phyloP scores from a whole-genome alignment of 352 stramenopile genomes.

The Phytophthora pini region DNA sequence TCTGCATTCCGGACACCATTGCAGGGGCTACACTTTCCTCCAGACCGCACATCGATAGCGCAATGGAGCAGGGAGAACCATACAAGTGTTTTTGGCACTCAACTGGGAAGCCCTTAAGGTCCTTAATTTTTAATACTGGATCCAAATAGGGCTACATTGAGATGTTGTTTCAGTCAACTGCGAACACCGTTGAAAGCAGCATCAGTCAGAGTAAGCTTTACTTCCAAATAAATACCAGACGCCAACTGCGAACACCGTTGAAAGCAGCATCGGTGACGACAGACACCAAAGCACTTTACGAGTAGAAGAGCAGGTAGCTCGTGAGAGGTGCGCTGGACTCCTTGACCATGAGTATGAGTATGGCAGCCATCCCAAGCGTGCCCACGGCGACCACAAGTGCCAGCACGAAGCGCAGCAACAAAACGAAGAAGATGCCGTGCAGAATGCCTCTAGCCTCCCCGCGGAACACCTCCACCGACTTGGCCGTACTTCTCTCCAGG shows the following conservation, averaged over 20 bases:
- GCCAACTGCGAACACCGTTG: not conserved
- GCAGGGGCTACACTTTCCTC: no score
- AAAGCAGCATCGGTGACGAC: not conserved
- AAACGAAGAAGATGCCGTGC: conserved; percentile 65
- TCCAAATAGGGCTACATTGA: no score
- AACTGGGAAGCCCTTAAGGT: no score
- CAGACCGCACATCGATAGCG: no score
- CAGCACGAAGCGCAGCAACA: conserved; percentile 63
- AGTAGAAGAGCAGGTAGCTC: conserved; percentile 45
- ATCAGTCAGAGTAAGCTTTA: not conserved
- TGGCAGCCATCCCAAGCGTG: conserved; percentile 36
- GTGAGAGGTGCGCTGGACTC: conserved; percentile 37
- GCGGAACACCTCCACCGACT: conserved; percentile 67
- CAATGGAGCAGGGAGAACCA: no score
- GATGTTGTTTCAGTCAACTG: no score
- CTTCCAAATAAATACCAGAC: conserved; percentile 36
- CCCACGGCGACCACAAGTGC: conserved; percentile 44
- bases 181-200: no score
- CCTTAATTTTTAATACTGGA: no score
- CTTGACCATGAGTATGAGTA: conserved; percentile 49
- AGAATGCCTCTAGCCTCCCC: conserved; percentile 63
- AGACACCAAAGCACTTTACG: conserved; percentile 14
- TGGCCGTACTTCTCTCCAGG: conserved; percentile 54
- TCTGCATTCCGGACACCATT: no score
- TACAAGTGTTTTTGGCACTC: no score